Conservation (phyloP, 306 rosid species). For the Gillenia trifoliata region DNA sequence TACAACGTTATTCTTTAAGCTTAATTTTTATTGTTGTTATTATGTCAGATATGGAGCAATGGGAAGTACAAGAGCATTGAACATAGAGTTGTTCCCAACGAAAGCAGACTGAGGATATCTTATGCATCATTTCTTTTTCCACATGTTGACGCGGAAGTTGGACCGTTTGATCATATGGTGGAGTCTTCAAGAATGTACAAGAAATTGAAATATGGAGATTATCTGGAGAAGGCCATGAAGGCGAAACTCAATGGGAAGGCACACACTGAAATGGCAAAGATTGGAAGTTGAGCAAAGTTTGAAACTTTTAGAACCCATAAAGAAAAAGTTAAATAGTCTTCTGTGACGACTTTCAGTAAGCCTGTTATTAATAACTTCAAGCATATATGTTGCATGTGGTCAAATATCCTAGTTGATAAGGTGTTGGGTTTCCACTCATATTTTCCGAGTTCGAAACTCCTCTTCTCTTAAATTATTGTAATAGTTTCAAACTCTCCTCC, state of each 20-base stretch:
- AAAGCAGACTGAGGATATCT: slow-evolving; percentile 24
- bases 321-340: too few relatives aligned
- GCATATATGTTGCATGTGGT: too few relatives aligned
- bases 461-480: too few relatives aligned
- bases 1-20: not conserved
- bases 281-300: not conserved
- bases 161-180: slow-evolving; percentile 31
- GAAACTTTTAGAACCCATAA: too few relatives aligned
- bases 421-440: too few relatives aligned
- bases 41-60: slow-evolving; percentile 45
- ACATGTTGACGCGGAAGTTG: slow-evolving; percentile 22
- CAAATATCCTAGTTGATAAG: too few relatives aligned
- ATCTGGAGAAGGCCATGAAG: slow-evolving; percentile 16
- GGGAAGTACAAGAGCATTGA: slow-evolving; percentile 43
- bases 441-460: too few relatives aligned
- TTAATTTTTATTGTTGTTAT: not conserved
- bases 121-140: slow-evolving; percentile 20
- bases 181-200: slow-evolving; percentile 29
- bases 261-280: slow-evolving; percentile 8
- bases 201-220: slow-evolving; percentile 30
- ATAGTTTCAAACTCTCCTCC: too few relatives aligned
- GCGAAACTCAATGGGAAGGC: slow-evolving; percentile 35
- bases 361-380: too few relatives aligned
- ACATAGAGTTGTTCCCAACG: slow-evolving; percentile 36
- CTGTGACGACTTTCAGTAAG: too few relatives aligned